Base-by-base conservation (phyloP, 805 yeast genomes). In the Scheffersomyces stipitis region DNA sequence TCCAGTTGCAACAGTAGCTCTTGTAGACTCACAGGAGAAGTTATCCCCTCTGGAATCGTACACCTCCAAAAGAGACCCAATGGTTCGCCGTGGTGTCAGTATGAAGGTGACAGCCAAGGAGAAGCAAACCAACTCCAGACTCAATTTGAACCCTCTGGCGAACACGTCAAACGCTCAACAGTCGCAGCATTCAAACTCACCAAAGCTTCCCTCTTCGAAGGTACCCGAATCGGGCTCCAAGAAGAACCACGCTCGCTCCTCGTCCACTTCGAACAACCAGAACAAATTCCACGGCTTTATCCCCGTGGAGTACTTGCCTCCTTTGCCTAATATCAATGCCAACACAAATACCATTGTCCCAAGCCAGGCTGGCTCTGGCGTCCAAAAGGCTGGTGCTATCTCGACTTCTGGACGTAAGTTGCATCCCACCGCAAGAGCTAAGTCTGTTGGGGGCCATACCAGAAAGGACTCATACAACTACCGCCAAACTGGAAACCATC, bases 351-450 rank as follows among this genome's bases (percentile, higher is more conserved):
- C 46, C 23, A 38, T 46, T 24, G 46, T 49, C 24, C 49, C 45
- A 7, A 33, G 36, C n/a, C 34, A 40, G 4, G 15, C 32, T 15
- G 10, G 10, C 10, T 20, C 24, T 13, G 9, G n/a, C 28, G 15
- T 35, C 15, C 14, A 18, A 26, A 23, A 24, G 9, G 22, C 34
- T 12, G 28, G 34, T 29, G 42, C 39, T 20, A 33, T 26, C 15
- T 31, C 40, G 14, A 39, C 41, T n/a, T 32, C 41, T 4, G 54
- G 51, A 5, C 43, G 60, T 31, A 71, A 62, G 42, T 64, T 68
- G 42, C 96, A 86, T 58, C 95, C 96, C 26, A 79, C 88, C 10
- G 95, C 95, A 0, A 76, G 96, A 51, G 95, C 95, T 3, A 87
- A 85, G 55, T 84, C 95, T 15, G 80, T 86, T 33, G 89, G 90